Evolutionary conservation across 164 flowering plant species (phyloP), one percentile per base, ranked within the genome.

Genomic region (Paratinospora sagittata): DNA sequence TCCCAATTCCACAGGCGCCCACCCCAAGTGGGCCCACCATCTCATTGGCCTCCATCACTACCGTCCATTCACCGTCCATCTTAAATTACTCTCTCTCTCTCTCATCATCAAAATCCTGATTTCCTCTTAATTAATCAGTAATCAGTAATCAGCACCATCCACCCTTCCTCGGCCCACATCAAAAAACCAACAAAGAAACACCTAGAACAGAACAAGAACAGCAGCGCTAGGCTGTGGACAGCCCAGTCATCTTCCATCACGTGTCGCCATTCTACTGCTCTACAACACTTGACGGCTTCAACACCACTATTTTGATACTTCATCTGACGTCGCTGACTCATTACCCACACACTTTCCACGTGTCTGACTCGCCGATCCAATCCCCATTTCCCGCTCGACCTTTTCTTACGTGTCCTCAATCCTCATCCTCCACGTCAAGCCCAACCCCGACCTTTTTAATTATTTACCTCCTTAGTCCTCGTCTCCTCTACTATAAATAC

Each of bases 341-440:
- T 19, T 16, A 8, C 58, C 21, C 19, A 52, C 43, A 37, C 45
- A 19, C 45, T 3, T 34, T 21, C 37, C 72, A 69, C 72, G 72
- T 69, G 72, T n/a, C 65, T 69, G 52, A 69, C 26, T 69, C 72
- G 19, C 12, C 21, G 65, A 21, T 6, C 63, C 64, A 19, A 58
- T 57, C 64, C 63, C 14, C 3, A 21, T 21, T 55, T 34, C 45
- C 8, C 65, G 21, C 8, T 0, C 36, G 0, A 19, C 21, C 30
- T 5, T 21, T 33, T 33, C 64, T 36, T n/a, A 70, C 72, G 72
- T 70, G 45, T 26, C 27, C 6, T 24, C 45, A 37, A 57, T 70
- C 3, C 12, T 39, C 27, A n/a, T 11, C 45, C 43, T 27, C 63
- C 72, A 58, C 55, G 65, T 70, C 72, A 70, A 24, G 43, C n/a